These are phyloP conservation scores for Verticillium albo-atrum DNA, from an alignment of 2,329 filamentous ascomycete species.

Conservation along the genomic window DNA sequence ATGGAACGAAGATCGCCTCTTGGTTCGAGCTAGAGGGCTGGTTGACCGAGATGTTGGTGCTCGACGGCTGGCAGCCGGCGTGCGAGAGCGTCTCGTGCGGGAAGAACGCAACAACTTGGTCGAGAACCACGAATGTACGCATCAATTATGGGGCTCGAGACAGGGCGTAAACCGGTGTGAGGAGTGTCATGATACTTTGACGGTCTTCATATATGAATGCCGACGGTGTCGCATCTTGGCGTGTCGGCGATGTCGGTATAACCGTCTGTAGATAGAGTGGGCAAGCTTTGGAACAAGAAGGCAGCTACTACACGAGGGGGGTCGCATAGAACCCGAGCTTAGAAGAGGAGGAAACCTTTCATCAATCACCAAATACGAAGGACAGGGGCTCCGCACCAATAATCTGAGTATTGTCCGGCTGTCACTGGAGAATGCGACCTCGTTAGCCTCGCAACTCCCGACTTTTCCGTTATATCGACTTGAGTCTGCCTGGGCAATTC, in stretches of 20 bases:
- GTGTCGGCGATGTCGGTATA: constrained; percentile 41
- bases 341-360: too few species aligned
- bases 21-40: constrained; percentile 30
- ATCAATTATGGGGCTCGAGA: constrained; percentile 28
- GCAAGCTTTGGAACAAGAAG: too few species aligned
- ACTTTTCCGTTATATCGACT: too few species aligned
- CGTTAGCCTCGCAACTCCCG: too few species aligned
- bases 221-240: constrained; percentile 35
- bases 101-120: constrained; percentile 18
- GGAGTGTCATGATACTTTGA: constrained; percentile 35
- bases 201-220: constrained; percentile 41
- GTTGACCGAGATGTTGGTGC: constrained; percentile 18
- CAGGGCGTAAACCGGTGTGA: constrained; percentile 33
- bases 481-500: too few species aligned
- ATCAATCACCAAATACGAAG: too few species aligned
- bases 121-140: constrained; percentile 34
- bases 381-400: too few species aligned
- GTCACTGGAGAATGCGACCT: too few species aligned
- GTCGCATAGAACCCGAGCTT: too few species aligned
- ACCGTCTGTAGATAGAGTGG: constrained; percentile 31
- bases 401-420: too few species aligned
- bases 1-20: neutral
- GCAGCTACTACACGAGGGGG: too few species aligned
- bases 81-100: constrained; percentile 13
- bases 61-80: neutral